Evolutionary conservation across 768 basidiomycete species (phyloP), one percentile per base, ranked within the genome.

Genomic region (Hericium coralloides): DNA sequence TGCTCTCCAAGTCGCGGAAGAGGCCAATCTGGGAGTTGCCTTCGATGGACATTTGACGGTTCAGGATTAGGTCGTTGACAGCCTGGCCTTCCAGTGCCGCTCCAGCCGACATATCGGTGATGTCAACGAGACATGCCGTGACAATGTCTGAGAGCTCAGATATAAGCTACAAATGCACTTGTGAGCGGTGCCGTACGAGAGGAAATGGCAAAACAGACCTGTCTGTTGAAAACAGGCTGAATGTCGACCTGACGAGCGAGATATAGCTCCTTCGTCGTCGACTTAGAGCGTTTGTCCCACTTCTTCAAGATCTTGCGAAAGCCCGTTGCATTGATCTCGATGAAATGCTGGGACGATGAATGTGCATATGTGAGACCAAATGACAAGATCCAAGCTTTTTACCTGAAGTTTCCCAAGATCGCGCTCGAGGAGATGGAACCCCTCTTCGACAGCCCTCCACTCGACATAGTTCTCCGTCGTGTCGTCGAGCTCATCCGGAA

Each of bases 271-370:
- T 94, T 98, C n/a, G 91, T 98, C 20, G 87, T 84, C 1, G 91
- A 93, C 45, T 86, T 97, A 38, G 93, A 93, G 49, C 92, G 82
- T 72, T 98, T 99, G 72, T 98, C 97, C 80, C 92, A 99, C 69
- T 99, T 99, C 68, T 99, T 98, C 59, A 98, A 72, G 50, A 98
- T 98, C 70, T 98, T 98, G 48, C 95, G 83, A 69, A 98, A 98
- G 3, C 94, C 97, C 10, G 86, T 92, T 6, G 89, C 97, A 68
- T 98, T 99, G 66, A 97, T 89, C 72, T 98, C 97, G 60, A 99
- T 85, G 66, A 95, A 99, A 81, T 93, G 89, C 93, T 95, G 56
- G 47, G 49, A 49, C 36, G 49, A 12, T 45, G 37, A 2, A 36
- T 63, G 53, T 62, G 62, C 56, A 60, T 54, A n/a, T 31, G 56